Evolutionary conservation across 805 yeast species (phyloP).

Genomic region (Ogataea angusta): DNA sequence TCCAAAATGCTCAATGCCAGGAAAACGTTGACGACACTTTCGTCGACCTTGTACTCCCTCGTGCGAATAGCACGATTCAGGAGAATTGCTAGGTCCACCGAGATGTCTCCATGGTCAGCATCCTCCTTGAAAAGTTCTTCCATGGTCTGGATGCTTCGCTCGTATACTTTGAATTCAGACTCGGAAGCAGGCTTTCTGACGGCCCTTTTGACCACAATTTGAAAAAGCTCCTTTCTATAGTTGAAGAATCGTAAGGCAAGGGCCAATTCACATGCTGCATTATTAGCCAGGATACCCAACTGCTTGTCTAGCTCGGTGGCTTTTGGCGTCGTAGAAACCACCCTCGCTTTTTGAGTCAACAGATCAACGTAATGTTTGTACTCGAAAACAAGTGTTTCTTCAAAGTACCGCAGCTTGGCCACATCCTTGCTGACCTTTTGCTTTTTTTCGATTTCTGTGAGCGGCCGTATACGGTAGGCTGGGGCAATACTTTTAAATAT

Average conservation of each 20-base stretch:
- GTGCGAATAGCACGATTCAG: slow-evolving; percentile 68
- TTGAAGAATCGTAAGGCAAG: slow-evolving; percentile 74
- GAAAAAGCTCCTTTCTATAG: slow-evolving; percentile 69
- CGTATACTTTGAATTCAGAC: slow-evolving; percentile 48
- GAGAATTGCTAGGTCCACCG: slow-evolving; percentile 68
- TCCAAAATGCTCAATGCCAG: slow-evolving; percentile 62
- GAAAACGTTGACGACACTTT: slow-evolving; percentile 70
- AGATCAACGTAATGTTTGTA: slow-evolving; percentile 65
- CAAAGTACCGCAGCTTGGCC: slow-evolving; percentile 71
- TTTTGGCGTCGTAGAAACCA: slow-evolving; percentile 31
- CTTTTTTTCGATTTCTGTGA: slow-evolving; percentile 74
- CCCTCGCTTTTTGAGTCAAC: slow-evolving; percentile 38
- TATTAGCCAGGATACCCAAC: slow-evolving; percentile 58
- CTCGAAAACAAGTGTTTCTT: slow-evolving; percentile 67
- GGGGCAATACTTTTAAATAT: slow-evolving; percentile 86
- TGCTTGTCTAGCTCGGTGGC: slow-evolving; percentile 35
- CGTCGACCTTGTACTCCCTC: slow-evolving; percentile 78
- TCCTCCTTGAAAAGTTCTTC: slow-evolving; percentile 76
- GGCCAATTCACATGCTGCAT: slow-evolving; percentile 76
- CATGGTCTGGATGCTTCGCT: slow-evolving; percentile 58
- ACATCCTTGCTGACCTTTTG: slow-evolving; percentile 86
- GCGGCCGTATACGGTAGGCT: slow-evolving; percentile 78
- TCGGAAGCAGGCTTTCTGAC: slow-evolving; percentile 53
- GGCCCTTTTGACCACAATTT: slow-evolving; percentile 63
- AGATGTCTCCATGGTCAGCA: slow-evolving; percentile 71